A percentile compares a stretch with the other conserved stretches of the same genome.
These are phyloP conservation scores for Coemansia sp. DNA, from an alignment of 192 early-diverging fungal species.

Conservation along the genomic window DNA sequence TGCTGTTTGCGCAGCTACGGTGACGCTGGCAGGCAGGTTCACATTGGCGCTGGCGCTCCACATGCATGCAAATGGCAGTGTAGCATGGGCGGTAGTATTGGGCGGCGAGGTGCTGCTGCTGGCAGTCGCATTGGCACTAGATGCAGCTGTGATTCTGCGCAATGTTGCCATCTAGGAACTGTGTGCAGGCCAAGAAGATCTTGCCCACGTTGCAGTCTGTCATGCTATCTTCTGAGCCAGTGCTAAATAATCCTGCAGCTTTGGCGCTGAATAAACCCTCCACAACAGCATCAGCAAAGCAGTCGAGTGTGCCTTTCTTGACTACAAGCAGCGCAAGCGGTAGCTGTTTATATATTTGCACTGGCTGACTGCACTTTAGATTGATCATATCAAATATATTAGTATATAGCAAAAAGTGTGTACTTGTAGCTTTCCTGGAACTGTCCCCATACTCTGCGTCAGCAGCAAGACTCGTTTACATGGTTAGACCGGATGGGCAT, in stretches of 20 bases:
- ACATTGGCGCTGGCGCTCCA: slow-evolving; percentile 25
- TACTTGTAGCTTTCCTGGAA: background rate
- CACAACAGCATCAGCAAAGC: background rate
- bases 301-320: slow-evolving; percentile 20
- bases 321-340: slow-evolving; percentile 31
- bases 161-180: slow-evolving; percentile 34
- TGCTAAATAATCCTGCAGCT: slow-evolving; percentile 12
- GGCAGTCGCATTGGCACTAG: slow-evolving; percentile 16
- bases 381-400: background rate
- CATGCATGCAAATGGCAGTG: slow-evolving; percentile 8
- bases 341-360: slow-evolving; percentile 8
- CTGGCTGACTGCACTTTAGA: background rate
- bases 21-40: slow-evolving; percentile 15
- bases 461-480: slow-evolving; percentile 47
- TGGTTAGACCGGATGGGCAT: slow-evolving; percentile 24
- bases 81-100: slow-evolving; percentile 21
- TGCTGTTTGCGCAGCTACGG: slow-evolving; percentile 27
- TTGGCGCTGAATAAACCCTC: background rate
- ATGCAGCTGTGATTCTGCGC: slow-evolving; percentile 18
- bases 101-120: slow-evolving; percentile 14
- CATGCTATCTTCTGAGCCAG: slow-evolving; percentile 26
- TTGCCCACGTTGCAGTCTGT: slow-evolving; percentile 3
- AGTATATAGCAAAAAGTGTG: slow-evolving; percentile 3
- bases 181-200: slow-evolving; percentile 26
- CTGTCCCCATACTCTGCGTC: background rate